Percentiles rank a stretch among this genome's conserved stretches.
Conservation (phyloP, 257 asterid genomes). For the Anisodus tanguticus region DNA sequence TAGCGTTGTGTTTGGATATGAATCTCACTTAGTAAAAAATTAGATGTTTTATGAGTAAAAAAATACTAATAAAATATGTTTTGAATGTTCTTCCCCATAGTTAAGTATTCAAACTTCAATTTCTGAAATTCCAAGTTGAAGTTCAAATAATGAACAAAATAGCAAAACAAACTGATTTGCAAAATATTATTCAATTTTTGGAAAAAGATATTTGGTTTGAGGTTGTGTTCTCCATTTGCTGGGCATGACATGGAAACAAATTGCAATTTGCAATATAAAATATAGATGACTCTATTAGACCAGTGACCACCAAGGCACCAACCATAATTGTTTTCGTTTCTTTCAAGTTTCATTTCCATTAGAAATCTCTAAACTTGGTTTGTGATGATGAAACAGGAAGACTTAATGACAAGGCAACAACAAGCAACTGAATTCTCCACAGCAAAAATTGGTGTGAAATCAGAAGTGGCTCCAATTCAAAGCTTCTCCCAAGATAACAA, state of each 20-base stretch:
- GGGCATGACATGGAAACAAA: slow-evolving; percentile 22
- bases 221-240: slow-evolving; percentile 9
- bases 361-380: slow-evolving; percentile 15
- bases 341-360: neutral
- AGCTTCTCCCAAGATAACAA: slow-evolving; percentile 41
- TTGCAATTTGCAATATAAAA: slow-evolving; percentile 14
- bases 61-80: too few relatives aligned
- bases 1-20: neutral
- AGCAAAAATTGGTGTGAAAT: slow-evolving; percentile 31
- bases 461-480: slow-evolving; percentile 43
- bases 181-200: neutral
- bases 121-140: neutral
- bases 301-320: neutral
- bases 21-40: neutral
- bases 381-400: slow-evolving; percentile 48
- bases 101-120: neutral
- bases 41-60: too few relatives aligned
- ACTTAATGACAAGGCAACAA: slow-evolving; percentile 47
- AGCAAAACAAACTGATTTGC: neutral
- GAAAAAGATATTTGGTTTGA: neutral
- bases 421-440: slow-evolving; percentile 40
- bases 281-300: slow-evolving; percentile 1
- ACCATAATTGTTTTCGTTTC: slow-evolving; percentile 14
- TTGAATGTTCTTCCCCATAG: neutral
- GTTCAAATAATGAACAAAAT: neutral